Percentiles rank a stretch among this genome's conserved stretches.
Conservation (phyloP, 495 filamentous ascomycete species). For the Neurospora intermedia region DNA sequence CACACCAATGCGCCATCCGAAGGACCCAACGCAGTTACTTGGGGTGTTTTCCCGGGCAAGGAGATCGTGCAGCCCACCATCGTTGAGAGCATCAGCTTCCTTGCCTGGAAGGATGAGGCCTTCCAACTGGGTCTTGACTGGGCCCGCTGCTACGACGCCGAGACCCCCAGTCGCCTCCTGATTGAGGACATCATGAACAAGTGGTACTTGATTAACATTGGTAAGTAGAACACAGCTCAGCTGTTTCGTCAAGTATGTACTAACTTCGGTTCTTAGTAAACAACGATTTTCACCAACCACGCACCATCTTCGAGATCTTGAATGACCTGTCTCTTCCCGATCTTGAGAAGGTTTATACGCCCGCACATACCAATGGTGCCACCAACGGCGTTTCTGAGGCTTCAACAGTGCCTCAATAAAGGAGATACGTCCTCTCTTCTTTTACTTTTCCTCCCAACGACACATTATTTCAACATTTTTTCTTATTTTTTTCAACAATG, state of each 20-base stretch:
- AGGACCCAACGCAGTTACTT: slow-evolving; percentile 92
- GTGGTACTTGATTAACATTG: slow-evolving; percentile 94
- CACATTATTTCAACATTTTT: background rate
- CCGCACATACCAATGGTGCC: slow-evolving; percentile 7
- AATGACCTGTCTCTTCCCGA: slow-evolving; percentile 61
- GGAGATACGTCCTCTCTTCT: slow-evolving; percentile 1
- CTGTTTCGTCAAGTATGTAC: background rate
- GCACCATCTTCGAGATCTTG: slow-evolving; percentile 75
- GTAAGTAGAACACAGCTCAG: slow-evolving; percentile 36
- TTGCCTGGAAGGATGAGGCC: slow-evolving; percentile 98
- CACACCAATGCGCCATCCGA: slow-evolving; percentile 76
- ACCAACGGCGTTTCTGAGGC: slow-evolving; percentile 11
- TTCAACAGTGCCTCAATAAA: slow-evolving; percentile 17
- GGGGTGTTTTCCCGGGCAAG: slow-evolving; percentile 97
- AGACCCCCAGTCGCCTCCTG: slow-evolving; percentile 68
- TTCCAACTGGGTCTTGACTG: slow-evolving; percentile 87
- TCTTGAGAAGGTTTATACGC: slow-evolving; percentile 36
- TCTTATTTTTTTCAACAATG: background rate
- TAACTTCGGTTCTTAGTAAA: slow-evolving; percentile 48
- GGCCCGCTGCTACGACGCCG: slow-evolving; percentile 76
- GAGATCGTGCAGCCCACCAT: slow-evolving; percentile 99
- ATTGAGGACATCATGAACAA: slow-evolving; percentile 75
- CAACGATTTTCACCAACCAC: slow-evolving; percentile 82
- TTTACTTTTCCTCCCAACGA: background rate
- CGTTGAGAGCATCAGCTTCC: slow-evolving; percentile 92